Evolutionary conservation across 768 basidiomycete species (phyloP), one percentile per base, ranked within the genome.

Genomic region (Termitomyces sp.): DNA sequence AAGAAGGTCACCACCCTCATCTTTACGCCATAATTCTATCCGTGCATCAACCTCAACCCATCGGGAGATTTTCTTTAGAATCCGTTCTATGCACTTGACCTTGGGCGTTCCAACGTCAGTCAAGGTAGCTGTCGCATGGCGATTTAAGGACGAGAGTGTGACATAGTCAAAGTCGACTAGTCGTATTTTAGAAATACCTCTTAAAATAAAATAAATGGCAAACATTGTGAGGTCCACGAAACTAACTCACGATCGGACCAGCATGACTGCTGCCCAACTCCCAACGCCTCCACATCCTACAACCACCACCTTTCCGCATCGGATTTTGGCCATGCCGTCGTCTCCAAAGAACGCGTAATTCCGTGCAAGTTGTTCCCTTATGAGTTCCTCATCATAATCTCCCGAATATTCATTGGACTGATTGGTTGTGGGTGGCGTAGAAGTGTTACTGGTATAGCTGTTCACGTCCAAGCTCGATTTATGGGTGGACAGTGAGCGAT

Each of bases 241-340:
- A n/a, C 18, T 14, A 33, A 83, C 91, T 68, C 67, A 95, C 91
- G 93, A 95, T 69, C 95, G 77, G 45, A 86, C 88, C 27, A 94
- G 84, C 96, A 96, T 96, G 33, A 96, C 83, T 16, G 95, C 94
- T 37, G 87, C 91, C 92, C 94, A 96, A 67, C 92, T 95, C 0
- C 97, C 97, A 0, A 99, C 97, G 2, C 97, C 96, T 57, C 97
- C 97, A 63, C 95, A 93, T 6, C 97, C 97, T 3, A 99, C 88
- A 20, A 98, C 76, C 18, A 93, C 94, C 1, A 98, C 95, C 5
- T 79, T 83, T 13, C 86, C 83, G 9, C 77, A 67, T 53, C 97
- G 80, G 53, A 98, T 80, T 67, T 83, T 87, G 10, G 74, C 70
- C 92, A 98, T 96, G 40, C 84, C 84, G 36, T 93, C 90, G 33